A percentile compares a stretch with the other conserved stretches of the same genome.
Conservation (phyloP, 2,329 filamentous ascomycete genomes). For the Cladosporium halotolerans region DNA sequence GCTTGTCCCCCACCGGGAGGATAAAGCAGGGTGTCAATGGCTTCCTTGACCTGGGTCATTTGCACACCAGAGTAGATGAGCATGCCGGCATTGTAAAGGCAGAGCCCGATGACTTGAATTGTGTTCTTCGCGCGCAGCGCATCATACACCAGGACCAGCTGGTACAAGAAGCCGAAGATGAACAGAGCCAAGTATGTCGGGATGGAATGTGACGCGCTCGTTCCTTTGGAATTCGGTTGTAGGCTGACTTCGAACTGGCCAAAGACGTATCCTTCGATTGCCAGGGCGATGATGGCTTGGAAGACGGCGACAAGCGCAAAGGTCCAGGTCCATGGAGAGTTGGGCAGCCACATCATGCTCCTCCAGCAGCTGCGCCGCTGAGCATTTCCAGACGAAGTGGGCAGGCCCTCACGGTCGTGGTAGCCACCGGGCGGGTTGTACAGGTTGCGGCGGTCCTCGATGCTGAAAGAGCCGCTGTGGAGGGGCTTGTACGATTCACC, state of each 20-base stretch:
- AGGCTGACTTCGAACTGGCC: slow-evolving; percentile 69
- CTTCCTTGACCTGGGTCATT: slow-evolving; percentile 78
- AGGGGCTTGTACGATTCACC: slow-evolving; percentile 39
- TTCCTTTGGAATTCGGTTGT: slow-evolving; percentile 17
- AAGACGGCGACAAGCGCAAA: slow-evolving; percentile 69
- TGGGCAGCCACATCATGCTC: slow-evolving; percentile 66
- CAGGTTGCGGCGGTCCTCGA: slow-evolving; percentile 15
- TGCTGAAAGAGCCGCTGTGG: slow-evolving; percentile 34
- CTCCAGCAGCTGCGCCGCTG: slow-evolving; percentile 11
- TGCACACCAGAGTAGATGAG: slow-evolving; percentile 91
- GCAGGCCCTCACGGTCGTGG: slow-evolving; percentile 48
- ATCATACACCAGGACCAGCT: slow-evolving; percentile 85
- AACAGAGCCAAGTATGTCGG: slow-evolving; percentile 94
- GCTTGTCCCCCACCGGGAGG: slow-evolving; percentile 23
- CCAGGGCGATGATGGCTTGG: slow-evolving; percentile 75
- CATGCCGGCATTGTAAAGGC: slow-evolving; percentile 84
- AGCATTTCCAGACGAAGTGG: slow-evolving; percentile 24
- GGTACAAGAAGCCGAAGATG: slow-evolving; percentile 94
- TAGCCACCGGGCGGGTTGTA: slow-evolving; percentile 34
- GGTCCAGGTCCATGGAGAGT: slow-evolving; percentile 78
- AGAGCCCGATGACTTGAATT: slow-evolving; percentile 94
- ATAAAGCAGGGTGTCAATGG: slow-evolving; percentile 51
- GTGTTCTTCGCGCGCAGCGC: slow-evolving; percentile 93
- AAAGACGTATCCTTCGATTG: slow-evolving; percentile 87
- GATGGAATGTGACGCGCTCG: slow-evolving; percentile 57